A percentile compares a stretch with the other conserved stretches of the same genome.
Evolutionary conservation across 2,329 filamentous ascomycete genomes (phyloP).

Genomic region (Penicillium sp.): DNA sequence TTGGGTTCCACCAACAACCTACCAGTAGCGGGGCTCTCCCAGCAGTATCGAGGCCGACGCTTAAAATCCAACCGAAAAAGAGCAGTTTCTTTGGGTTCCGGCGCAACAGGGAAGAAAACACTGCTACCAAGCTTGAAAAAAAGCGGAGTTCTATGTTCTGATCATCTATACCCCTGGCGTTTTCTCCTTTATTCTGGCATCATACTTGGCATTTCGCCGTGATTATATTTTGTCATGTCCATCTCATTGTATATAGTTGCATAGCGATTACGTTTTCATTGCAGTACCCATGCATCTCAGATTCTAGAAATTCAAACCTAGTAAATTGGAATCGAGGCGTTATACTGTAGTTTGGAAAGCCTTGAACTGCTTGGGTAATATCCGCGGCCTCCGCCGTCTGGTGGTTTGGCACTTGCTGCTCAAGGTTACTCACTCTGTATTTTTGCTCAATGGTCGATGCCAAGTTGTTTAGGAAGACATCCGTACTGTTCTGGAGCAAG

Average conservation of each 20-base stretch:
- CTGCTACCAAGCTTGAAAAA: slow-evolving; percentile 38
- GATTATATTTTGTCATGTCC: neutral
- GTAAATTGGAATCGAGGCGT: no score
- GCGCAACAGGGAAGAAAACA: slow-evolving; percentile 34
- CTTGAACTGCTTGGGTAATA: neutral
- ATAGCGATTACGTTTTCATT: neutral
- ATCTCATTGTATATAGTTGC: neutral
- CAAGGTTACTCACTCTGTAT: no score
- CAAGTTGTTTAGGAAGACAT: no score
- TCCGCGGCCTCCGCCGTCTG: no score
- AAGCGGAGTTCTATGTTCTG: slow-evolving; percentile 50
- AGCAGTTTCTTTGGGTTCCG: slow-evolving; percentile 48
- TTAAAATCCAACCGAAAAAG: slow-evolving; percentile 39
- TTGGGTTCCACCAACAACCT: slow-evolving; percentile 14
- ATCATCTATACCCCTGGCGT: slow-evolving; percentile 21
- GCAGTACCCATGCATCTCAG: neutral
- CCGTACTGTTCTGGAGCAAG: no score
- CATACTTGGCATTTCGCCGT: neutral
- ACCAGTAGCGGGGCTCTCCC: slow-evolving; percentile 14
- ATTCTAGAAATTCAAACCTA: neutral
- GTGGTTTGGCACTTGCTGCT: no score
- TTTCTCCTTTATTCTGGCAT: neutral
- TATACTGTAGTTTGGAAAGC: neutral
- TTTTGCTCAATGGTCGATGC: no score
- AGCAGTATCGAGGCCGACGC: slow-evolving; percentile 5